phyloP scores from a whole-genome alignment of 2,329 filamentous ascomycete species.

The Macrophomina phaseolina region DNA sequence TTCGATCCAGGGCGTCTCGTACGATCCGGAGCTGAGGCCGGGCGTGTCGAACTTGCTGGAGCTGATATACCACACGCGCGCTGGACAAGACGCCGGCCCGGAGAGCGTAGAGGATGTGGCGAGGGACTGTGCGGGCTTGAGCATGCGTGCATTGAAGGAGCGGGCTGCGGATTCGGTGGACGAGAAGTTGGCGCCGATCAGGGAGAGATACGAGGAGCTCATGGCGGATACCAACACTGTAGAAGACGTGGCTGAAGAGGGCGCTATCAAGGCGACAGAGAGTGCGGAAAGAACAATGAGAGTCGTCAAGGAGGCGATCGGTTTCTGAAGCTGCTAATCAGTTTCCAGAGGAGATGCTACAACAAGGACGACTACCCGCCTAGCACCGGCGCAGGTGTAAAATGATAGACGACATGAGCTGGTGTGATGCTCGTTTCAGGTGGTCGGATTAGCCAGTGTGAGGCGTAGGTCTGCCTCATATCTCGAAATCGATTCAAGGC shows the following conservation, averaged over 20 bases:
- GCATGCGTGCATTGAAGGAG: constrained; percentile 67
- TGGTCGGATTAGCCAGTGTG: too few species aligned
- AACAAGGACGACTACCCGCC: too few species aligned
- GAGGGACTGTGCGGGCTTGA: constrained; percentile 48
- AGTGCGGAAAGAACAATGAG: constrained; percentile 63
- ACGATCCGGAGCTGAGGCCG: constrained; percentile 72
- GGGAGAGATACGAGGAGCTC: constrained; percentile 62
- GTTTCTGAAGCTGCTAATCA: neutral
- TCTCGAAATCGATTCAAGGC: neutral
- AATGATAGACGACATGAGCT: too few species aligned
- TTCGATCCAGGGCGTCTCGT: constrained; percentile 69
- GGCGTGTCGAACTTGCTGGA: constrained; percentile 88
- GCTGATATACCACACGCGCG: constrained; percentile 74
- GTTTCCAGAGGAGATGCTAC: too few species aligned
- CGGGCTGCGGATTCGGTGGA: constrained; percentile 65
- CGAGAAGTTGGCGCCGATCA: constrained; percentile 58
- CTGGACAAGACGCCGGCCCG: constrained; percentile 38
- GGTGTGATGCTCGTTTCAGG: too few species aligned
- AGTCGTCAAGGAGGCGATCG: constrained; percentile 18
- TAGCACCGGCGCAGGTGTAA: too few species aligned
- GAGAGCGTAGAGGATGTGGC: constrained; percentile 29
- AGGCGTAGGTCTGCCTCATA: too few species aligned
- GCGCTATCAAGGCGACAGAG: constrained; percentile 64
- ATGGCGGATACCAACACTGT: constrained; percentile 58
- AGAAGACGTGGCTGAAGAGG: constrained; percentile 62